A percentile compares a stretch with the other conserved stretches of the same genome.
These are phyloP conservation scores for Luffa acutangula DNA, from an alignment of 306 rosid genomes.

Conservation along the genomic window DNA sequence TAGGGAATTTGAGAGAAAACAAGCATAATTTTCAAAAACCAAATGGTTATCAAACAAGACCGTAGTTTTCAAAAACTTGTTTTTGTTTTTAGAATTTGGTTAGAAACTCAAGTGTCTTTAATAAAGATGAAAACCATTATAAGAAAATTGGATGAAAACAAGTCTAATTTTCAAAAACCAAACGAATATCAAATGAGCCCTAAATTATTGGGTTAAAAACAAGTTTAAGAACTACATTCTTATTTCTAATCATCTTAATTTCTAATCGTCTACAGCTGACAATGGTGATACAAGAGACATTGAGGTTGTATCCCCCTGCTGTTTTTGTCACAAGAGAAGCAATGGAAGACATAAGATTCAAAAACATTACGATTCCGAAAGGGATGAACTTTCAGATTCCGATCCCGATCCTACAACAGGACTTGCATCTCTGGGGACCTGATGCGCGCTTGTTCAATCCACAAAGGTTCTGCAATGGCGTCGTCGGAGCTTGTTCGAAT, in stretches of 20 bases:
- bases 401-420: slow-evolving; percentile 34
- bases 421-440: slow-evolving; percentile 41
- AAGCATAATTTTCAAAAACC: too few relatives aligned
- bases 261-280: slow-evolving; percentile 26
- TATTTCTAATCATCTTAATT: not conserved
- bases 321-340: slow-evolving; percentile 23
- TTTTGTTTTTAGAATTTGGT: too few relatives aligned
- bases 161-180: too few relatives aligned
- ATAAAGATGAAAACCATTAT: too few relatives aligned
- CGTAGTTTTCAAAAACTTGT: too few relatives aligned
- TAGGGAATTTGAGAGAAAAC: too few relatives aligned
- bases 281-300: slow-evolving; percentile 71
- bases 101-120: too few relatives aligned
- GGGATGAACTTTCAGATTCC: slow-evolving; percentile 51
- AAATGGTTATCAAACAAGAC: too few relatives aligned
- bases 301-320: slow-evolving; percentile 48
- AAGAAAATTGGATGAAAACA: too few relatives aligned
- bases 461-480: slow-evolving; percentile 44
- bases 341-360: slow-evolving; percentile 27
- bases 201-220: not conserved
- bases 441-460: slow-evolving; percentile 54
- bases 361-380: slow-evolving; percentile 38
- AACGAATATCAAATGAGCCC: too few relatives aligned
- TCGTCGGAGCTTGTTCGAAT: slow-evolving; percentile 33
- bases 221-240: not conserved